phyloP scores from a whole-genome alignment of 192 early-diverging fungal genomes.

The Spizellomyces punctatus region DNA sequence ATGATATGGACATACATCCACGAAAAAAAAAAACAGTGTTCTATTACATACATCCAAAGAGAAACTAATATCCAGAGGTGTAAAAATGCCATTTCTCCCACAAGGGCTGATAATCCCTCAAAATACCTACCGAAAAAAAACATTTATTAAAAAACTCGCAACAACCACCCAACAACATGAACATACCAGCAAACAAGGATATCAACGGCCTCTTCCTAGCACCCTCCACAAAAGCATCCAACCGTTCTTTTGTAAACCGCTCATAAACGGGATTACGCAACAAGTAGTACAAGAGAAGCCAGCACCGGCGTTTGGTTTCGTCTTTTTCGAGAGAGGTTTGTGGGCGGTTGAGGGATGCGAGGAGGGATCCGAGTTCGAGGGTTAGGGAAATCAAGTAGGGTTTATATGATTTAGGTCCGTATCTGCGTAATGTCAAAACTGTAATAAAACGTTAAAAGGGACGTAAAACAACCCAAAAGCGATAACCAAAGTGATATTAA shows the following conservation, averaged over 20 bases:
- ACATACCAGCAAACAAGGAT: slow-evolving; percentile 68
- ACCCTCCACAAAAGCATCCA: slow-evolving; percentile 66
- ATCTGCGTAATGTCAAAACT: slow-evolving; percentile 75
- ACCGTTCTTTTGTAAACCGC: slow-evolving; percentile 67
- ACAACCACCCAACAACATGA: neutral
- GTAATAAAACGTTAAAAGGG: slow-evolving; percentile 10
- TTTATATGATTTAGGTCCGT: slow-evolving; percentile 74
- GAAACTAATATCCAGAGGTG: slow-evolving; percentile 53
- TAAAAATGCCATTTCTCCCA: slow-evolving; percentile 93
- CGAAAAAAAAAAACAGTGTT: too few species aligned
- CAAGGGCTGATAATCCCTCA: slow-evolving; percentile 86
- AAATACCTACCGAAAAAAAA: slow-evolving; percentile 43
- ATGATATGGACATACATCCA: too few species aligned
- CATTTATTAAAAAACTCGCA: neutral
- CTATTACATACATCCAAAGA: neutral
- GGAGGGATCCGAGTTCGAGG: slow-evolving; percentile 56
- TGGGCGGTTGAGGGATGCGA: slow-evolving; percentile 5
- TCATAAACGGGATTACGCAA: slow-evolving; percentile 85
- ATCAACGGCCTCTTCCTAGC: slow-evolving; percentile 76
- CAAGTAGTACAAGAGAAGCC: slow-evolving; percentile 78
- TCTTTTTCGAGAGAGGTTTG: slow-evolving; percentile 73
- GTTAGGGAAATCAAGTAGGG: slow-evolving; percentile 84
- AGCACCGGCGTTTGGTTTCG: slow-evolving; percentile 73
- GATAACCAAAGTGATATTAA: neutral
- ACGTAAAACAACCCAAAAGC: too few species aligned